Evolutionary conservation across 2,329 filamentous ascomycete species (phyloP).

Genomic region (Venturiaceae sp.): DNA sequence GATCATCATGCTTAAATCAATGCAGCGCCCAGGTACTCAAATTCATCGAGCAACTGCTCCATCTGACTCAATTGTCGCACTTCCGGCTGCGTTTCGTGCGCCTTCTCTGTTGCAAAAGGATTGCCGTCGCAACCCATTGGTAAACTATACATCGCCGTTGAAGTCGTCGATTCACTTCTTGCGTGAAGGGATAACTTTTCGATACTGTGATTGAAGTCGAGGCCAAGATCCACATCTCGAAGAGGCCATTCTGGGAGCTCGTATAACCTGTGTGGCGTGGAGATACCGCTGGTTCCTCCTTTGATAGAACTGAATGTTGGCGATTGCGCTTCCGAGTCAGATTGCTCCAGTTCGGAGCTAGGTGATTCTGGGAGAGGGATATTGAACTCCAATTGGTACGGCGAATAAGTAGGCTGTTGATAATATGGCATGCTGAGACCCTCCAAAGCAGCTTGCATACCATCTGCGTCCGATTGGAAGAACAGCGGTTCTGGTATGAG

Average conservation of each 20-base stretch:
- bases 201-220: background rate
- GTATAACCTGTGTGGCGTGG: background rate
- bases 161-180: background rate
- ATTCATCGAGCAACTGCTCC: slow-evolving; percentile 39
- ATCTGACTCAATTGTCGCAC: slow-evolving; percentile 24
- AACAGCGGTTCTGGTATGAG: slow-evolving; percentile 8
- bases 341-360: background rate
- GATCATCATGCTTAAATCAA: background rate
- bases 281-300: background rate
- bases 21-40: slow-evolving; percentile 36
- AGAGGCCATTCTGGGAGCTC: background rate
- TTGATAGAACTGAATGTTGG: slow-evolving; percentile 8
- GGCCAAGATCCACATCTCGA: background rate
- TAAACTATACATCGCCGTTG: slow-evolving; percentile 4
- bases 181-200: slow-evolving; percentile 1
- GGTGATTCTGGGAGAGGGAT: background rate
- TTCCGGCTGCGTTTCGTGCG: slow-evolving; percentile 18
- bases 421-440: background rate
- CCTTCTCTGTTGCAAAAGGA: slow-evolving; percentile 10
- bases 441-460: background rate
- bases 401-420: background rate
- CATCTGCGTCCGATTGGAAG: background rate
- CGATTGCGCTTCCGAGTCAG: background rate
- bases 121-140: background rate
- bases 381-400: background rate